Base-by-base conservation (phyloP, 371 early-diverging fungal genomes). In the Basidiobolus meristosporus region DNA sequence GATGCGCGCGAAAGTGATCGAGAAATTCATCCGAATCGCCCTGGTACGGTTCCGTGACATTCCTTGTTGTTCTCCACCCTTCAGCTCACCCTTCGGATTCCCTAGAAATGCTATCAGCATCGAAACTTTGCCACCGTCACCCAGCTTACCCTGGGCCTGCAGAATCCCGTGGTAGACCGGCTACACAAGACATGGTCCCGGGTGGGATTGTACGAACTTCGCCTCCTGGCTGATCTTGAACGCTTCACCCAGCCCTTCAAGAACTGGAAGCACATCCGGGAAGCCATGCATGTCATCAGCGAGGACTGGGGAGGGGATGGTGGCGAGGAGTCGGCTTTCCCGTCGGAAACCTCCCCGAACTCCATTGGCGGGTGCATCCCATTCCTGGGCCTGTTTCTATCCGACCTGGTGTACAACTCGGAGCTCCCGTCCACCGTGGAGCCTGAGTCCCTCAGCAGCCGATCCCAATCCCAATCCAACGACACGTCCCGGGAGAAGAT, bases 11-110 rank as follows among this genome's bases (percentile, higher is more conserved):
- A 59, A 53, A 17, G 60, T 78, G 7, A 60, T 80, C 10, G 80
- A 80, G 46, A 75, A 72, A 43, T 70, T 76, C 29, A 82, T 82
- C 40, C 66, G 75, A 20, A 52, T 82, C 14, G 81, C 79, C 1
- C 69, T 70, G 51, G 73, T 68, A 60, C 45, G 47, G 19, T 22
- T n/a, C 18, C 7, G 10, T 21, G 16, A 9, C 5, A 20, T 15
- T 14, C 1, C n/a, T 12, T 7, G 19, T 11, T 30, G 28, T 14
- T 3, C 14, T 23, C 6, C 9, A 14, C 9, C 3, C 9, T 7
- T 12, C 22, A 21, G 11, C 18, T 18, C n/a, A 26, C 20, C 7
- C 2, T n/a, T 26, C 19, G 15, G 11, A 39, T 40, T 21, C 14
- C 10, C 9, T 39, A 74, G 70, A 72, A 70, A 52, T 77, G 75